Percentiles rank a stretch among this genome's conserved stretches.
These are phyloP conservation scores for Chaetoceros muelleri DNA, from an alignment of 108 stramenopile species.

Conservation along the genomic window DNA sequence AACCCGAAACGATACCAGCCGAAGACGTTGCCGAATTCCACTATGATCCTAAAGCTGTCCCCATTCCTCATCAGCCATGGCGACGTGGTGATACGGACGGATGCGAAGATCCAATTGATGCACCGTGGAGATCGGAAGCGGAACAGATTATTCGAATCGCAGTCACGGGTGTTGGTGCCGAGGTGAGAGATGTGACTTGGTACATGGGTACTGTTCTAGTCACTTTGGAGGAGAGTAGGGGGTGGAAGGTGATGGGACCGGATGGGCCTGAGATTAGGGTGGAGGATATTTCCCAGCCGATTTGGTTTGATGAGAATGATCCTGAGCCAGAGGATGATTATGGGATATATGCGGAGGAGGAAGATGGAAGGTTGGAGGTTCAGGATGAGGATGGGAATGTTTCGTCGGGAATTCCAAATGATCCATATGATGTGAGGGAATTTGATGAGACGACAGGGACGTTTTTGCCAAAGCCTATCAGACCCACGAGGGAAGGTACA, in stretches of 20 bases:
- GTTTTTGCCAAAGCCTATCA: conserved; percentile 4
- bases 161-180: conserved; percentile 34
- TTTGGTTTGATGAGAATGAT: conserved; percentile 45
- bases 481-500: not conserved
- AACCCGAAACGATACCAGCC: conserved; percentile 14
- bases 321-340: conserved; percentile 31
- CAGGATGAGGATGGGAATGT: conserved; percentile 18
- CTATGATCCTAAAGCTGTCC: conserved; percentile 28
- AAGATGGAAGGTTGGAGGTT: conserved; percentile 35
- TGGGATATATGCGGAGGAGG: conserved; percentile 17
- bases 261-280: conserved; percentile 49
- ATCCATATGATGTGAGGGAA: conserved; percentile 36
- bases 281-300: conserved; percentile 19
- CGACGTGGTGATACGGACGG: conserved; percentile 64
- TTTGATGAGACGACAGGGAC: conserved; percentile 22
- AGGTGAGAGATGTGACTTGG: conserved; percentile 72
- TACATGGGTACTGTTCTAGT: conserved; percentile 55
- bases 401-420: conserved; percentile 2
- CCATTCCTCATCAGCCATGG: conserved; percentile 78
- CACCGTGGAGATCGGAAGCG: conserved; percentile 59
- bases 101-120: conserved; percentile 69
- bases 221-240: conserved; percentile 26
- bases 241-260: not conserved
- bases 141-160: conserved; percentile 52
- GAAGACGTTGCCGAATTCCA: conserved; percentile 26